These are phyloP conservation scores for Tolypocladium nubicola DNA, from an alignment of 2,329 filamentous ascomycete genomes.

Conservation along the genomic window DNA sequence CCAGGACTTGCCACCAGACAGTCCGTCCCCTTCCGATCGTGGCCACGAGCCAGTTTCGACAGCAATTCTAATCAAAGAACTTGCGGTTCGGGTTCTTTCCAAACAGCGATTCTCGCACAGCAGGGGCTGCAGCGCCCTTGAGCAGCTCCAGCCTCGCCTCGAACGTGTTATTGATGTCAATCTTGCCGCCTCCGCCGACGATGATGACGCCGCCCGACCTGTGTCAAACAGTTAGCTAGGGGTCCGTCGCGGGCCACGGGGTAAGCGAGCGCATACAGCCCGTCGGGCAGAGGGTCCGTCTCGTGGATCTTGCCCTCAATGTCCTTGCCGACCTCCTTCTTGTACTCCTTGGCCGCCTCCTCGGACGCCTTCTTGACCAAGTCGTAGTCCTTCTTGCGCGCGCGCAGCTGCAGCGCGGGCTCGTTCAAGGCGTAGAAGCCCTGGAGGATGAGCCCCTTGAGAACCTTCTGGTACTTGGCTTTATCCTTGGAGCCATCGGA, in stretches of 20 bases:
- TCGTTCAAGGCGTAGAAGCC: constrained; percentile 84
- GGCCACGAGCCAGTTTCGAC: neutral
- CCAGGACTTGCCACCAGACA: neutral
- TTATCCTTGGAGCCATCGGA: constrained; percentile 53
- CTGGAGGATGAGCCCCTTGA: constrained; percentile 79
- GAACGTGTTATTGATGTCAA: constrained; percentile 97
- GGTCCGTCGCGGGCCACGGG: neutral
- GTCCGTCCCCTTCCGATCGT: neutral
- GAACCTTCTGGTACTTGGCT: constrained; percentile 61
- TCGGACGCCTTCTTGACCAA: constrained; percentile 68
- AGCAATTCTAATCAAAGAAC: constrained; percentile 72
- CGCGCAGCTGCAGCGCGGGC: constrained; percentile 62
- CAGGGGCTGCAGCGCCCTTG: constrained; percentile 74
- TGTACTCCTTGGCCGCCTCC: constrained; percentile 71
- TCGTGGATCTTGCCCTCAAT: constrained; percentile 65
- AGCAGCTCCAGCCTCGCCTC: constrained; percentile 82
- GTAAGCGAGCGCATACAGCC: constrained; percentile 54
- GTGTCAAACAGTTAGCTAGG: constrained; percentile 11
- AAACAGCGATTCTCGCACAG: constrained; percentile 77
- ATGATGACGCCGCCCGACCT: constrained; percentile 80
- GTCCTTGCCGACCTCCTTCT: constrained; percentile 63
- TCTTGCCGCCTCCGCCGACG: constrained; percentile 77
- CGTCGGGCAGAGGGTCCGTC: constrained; percentile 67
- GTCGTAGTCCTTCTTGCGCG: constrained; percentile 69
- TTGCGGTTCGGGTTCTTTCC: constrained; percentile 92